Evolutionary conservation across 2,329 filamentous ascomycete species (phyloP).

Genomic region (Rutstroemia sp.): DNA sequence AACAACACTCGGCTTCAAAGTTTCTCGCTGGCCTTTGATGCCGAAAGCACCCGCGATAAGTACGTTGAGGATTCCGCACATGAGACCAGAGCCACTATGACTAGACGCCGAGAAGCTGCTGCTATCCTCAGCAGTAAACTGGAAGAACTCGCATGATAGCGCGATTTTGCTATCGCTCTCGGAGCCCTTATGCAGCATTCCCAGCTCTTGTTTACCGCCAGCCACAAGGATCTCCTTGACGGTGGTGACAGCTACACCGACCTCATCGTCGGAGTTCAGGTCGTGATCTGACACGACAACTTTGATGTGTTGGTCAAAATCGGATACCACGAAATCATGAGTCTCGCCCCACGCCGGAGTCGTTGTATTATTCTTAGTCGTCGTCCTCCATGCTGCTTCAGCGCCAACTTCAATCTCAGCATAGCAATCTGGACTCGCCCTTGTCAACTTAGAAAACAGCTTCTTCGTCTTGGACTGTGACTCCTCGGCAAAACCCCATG

Average conservation of each 20-base stretch:
- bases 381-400: background rate
- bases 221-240: background rate
- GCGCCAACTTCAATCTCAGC: background rate
- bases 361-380: background rate
- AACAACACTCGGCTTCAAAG: background rate
- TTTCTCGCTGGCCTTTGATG: background rate
- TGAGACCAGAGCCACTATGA: background rate
- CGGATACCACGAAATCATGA: background rate
- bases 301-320: background rate
- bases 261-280: background rate
- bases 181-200: background rate
- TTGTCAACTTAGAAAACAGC: background rate
- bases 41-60: background rate
- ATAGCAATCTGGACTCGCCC: background rate
- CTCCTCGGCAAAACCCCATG: background rate
- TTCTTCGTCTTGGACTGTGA: background rate
- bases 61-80: background rate
- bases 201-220: background rate
- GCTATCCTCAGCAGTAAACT: background rate
- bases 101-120: background rate
- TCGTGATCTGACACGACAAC: background rate
- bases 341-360: background rate
- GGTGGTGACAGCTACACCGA: background rate
- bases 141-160: background rate
- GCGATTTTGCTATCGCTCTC: background rate